These are phyloP conservation scores for Thraustochytrium striatum DNA, from an alignment of 352 stramenopile genomes.

Conservation along the genomic window DNA sequence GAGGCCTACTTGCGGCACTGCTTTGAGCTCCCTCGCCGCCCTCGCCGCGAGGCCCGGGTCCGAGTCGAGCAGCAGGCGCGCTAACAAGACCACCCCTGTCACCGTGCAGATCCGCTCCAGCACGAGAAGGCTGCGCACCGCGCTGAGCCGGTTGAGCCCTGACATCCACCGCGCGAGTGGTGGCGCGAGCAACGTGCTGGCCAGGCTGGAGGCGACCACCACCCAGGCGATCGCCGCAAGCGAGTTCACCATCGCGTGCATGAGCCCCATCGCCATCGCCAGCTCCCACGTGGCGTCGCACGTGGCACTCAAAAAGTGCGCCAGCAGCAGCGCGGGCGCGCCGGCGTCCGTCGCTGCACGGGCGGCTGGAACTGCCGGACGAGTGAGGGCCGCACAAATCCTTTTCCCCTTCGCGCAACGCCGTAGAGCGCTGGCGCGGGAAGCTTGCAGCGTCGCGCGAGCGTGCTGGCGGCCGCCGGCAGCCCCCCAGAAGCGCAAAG, in stretches of 20 bases:
- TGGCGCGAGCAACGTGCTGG: background rate
- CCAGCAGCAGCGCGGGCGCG: background rate
- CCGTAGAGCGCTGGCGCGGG: no score
- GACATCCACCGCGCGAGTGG: background rate
- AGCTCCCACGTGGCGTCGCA: slow-evolving; percentile 3
- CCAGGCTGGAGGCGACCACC: background rate
- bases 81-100: background rate
- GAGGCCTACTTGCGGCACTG: background rate
- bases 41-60: background rate
- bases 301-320: slow-evolving; percentile 1
- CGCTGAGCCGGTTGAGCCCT: background rate
- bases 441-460: no score
- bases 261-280: slow-evolving; percentile 5
- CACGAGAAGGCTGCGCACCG: background rate
- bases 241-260: background rate
- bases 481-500: no score
- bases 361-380: slow-evolving; percentile 11
- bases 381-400: slow-evolving; percentile 25
- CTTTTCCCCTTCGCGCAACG: no score
- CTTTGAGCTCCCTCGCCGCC: no score
- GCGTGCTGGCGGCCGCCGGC: no score
- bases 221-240: background rate
- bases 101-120: background rate
- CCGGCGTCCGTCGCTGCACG: background rate
- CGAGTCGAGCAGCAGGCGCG: background rate